phyloP scores from a whole-genome alignment of 768 basidiomycete genomes.

The Omphalotus guepiniiformis region DNA sequence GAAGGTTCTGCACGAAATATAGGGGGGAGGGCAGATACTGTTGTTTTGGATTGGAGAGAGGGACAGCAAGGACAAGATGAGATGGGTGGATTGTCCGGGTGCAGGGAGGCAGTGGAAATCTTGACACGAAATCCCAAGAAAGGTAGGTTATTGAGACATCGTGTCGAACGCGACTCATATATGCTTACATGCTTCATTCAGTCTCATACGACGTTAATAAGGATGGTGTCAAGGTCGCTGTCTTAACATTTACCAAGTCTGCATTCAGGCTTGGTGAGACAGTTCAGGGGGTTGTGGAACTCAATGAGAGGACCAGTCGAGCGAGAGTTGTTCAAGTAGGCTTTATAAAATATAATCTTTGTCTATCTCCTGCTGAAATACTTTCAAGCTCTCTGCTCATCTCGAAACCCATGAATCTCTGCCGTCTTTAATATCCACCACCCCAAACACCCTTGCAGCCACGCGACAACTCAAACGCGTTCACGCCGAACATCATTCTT shows the following conservation, averaged over 20 bases:
- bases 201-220: conserved; percentile 96
- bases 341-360: conserved; percentile 8
- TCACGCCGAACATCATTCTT: conserved; percentile 83
- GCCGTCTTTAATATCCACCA: conserved; percentile 53
- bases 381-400: conserved; percentile 71
- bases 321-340: conserved; percentile 81
- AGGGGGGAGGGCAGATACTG: neutral
- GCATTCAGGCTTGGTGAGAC: conserved; percentile 93
- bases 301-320: conserved; percentile 69
- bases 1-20: neutral
- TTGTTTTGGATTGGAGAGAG: neutral
- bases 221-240: conserved; percentile 85
- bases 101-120: conserved; percentile 86
- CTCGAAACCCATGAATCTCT: conserved; percentile 87
- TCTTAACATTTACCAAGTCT: conserved; percentile 87
- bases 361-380: neutral
- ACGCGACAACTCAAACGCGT: conserved; percentile 60
- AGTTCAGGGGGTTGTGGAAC: conserved; percentile 79
- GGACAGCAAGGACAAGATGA: too few species aligned
- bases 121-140: conserved; percentile 87
- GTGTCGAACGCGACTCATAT: neutral
- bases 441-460: conserved; percentile 25
- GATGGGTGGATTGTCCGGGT: conserved; percentile 41
- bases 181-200: conserved; percentile 23
- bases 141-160: conserved; percentile 40